Conservation (phyloP, 2,329 filamentous ascomycete species). For the Blastomyces emzantsi region DNA sequence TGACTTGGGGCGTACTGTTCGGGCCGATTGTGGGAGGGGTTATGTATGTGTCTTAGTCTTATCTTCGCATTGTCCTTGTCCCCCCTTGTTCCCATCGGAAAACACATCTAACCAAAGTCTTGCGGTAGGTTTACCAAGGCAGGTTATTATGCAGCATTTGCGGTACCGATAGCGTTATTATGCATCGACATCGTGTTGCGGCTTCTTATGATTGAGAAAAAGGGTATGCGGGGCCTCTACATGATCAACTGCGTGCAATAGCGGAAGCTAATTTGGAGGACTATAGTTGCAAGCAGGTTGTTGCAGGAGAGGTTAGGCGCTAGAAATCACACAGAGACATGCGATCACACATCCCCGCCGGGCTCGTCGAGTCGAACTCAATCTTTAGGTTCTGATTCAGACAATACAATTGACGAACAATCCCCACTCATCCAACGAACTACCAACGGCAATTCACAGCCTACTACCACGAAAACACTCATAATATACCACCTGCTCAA, state of each 20-base stretch:
- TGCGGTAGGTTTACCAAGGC: slow-evolving; percentile 12
- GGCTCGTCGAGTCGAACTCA: not conserved
- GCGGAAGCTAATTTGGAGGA: not conserved
- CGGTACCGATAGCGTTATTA: slow-evolving; percentile 40
- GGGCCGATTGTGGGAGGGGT: slow-evolving; percentile 52
- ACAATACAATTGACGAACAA: not conserved
- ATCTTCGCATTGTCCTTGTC: not conserved
- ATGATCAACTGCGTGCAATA: not conserved
- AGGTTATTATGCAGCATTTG: slow-evolving; percentile 27
- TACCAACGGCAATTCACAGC: not conserved
- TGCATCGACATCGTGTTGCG: slow-evolving; percentile 53
- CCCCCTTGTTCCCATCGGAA: slow-evolving; percentile 14
- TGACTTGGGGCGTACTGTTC: slow-evolving; percentile 48
- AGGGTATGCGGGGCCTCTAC: not conserved
- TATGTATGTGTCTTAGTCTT: slow-evolving; percentile 41
- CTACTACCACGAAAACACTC: slow-evolving; percentile 9
- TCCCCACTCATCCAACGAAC: slow-evolving; percentile 5
- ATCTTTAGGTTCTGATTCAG: slow-evolving; percentile 1
- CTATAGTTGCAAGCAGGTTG: not conserved
- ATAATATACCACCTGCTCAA: slow-evolving; percentile 27
- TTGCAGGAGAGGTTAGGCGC: not conserved
- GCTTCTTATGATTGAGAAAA: slow-evolving; percentile 51
- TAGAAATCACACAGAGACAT: not conserved
- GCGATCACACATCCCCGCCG: not conserved
- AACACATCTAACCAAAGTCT: slow-evolving; percentile 6